Evolutionary conservation across 163 green algal species (phyloP).

Genomic region (Chlorella variabilis): DNA sequence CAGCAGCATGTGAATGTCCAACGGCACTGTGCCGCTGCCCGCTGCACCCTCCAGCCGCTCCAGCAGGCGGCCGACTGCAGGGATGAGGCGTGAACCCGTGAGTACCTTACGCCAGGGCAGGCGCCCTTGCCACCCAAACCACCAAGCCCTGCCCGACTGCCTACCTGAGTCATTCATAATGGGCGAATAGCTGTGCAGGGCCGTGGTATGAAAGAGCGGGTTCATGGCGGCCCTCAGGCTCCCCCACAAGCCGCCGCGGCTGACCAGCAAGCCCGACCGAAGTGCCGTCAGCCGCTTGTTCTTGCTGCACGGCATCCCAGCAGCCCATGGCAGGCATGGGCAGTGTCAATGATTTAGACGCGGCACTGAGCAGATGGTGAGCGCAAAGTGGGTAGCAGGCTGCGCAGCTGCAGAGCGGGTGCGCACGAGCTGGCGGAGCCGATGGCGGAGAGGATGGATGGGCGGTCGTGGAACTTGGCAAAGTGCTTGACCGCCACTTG

Average conservation of each 20-base stretch:
- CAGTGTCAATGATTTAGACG: too few relatives aligned
- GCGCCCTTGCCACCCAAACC: background rate
- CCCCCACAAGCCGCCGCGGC: conserved; percentile 12
- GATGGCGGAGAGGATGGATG: background rate
- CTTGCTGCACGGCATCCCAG: background rate
- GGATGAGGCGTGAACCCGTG: too few relatives aligned
- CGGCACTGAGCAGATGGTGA: too few relatives aligned
- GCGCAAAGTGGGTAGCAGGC: too few relatives aligned
- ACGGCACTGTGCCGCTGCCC: background rate
- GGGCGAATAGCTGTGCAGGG: conserved; percentile 15
- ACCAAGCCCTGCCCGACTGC: background rate
- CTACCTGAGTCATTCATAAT: conserved; percentile 8
- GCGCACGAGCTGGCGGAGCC: too few relatives aligned
- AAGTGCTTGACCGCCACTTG: conserved; percentile 26
- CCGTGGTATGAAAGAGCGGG: conserved; percentile 33
- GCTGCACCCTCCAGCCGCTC: background rate
- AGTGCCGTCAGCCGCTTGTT: conserved; percentile 10
- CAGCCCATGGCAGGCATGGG: background rate
- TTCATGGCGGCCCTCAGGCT: conserved; percentile 27
- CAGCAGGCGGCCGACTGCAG: background rate
- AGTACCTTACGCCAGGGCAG: too few relatives aligned
- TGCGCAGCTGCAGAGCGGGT: background rate
- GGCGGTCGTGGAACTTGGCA: conserved; percentile 16
- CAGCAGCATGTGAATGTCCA: conserved; percentile 44
- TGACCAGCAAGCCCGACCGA: conserved; percentile 8